Evolutionary conservation across 306 rosid species (phyloP), one percentile per base, ranked within the genome.

Genomic region (Cucurbita argyrosperma): DNA sequence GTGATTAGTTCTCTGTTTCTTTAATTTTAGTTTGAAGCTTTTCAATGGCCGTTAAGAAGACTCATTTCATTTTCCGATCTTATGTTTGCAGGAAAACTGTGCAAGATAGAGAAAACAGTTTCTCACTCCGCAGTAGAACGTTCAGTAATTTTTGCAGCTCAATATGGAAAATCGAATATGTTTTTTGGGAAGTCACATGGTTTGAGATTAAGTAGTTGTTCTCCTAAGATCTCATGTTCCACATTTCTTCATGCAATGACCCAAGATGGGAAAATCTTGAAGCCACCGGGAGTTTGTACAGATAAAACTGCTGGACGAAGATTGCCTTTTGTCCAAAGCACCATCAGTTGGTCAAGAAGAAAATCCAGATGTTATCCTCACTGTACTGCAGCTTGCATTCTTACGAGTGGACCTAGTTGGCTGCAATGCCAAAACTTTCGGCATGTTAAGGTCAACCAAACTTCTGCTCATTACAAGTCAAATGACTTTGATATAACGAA

Each of bases 401-500:
- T 63, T 71, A 68, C 69, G 76, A 68, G 66, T 57, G 80, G 61
- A 47, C 79, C 71, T 76, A 62, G 72, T 74, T 84, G 77, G 54
- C 71, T 85, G 76, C 79, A 80, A 65, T 79, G 51, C 23, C 57
- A 11, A 8, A 85, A 78, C 45, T 74, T 73, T 67, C 78, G 47
- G 70, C 79, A 59, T 81, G 79, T 66, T 53, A 84, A 83, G 81
- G 83, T 57, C n/a, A 86, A 82, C 72, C 84, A 68, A 77, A 80
- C 83, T 26, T 80, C 86, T 47, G 77, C 79, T 81, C 13, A 77
- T 72, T 92, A 92, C 77, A 90, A 89, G 87, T 83, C 96, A 5
- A 96, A 90, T 58, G 98, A 89, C 63, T 76, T 77, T 79, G 92
- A 84, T 72, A 76, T 86, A 60, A 69, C 74, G 6, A 87, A 86